Base-by-base conservation (phyloP, 2,329 filamentous ascomycete species). In the Ophiostoma sp. region DNA sequence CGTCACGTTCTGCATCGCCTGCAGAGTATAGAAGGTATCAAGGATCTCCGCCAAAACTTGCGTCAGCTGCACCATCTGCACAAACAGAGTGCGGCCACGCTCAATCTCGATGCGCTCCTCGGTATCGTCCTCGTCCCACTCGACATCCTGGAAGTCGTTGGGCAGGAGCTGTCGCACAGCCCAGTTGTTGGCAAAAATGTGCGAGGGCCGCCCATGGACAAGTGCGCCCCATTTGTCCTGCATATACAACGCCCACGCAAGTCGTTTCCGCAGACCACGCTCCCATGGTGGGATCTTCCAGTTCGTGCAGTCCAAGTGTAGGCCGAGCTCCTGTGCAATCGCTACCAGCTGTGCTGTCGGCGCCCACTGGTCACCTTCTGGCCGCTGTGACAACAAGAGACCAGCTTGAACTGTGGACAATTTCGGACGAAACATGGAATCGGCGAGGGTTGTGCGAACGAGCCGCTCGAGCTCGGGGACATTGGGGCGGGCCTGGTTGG, bases 151-250 rank as follows among this genome's bases (percentile, higher is more conserved):
- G 77, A 94, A 94, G 80, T 95, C 92, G 73, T 90, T 88, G 63
- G 85, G 81, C 4, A 84, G 86, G n/a, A 93, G 86, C 7, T 85
- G 80, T 73, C 87, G 86, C 6, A 97, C 93, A 1, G 91, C 93
- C 94, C 94, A 97, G 80, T 97, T 89, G 64, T 85, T 83, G 25
- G 84, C 81, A 76, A 88, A 87, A 55, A 90, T 88, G 76, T 97
- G 94, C 4, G 93, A 96, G 0, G 94, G 94, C 12, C 94, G 90
- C 64, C 94, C 94, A 78, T 97, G 93, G 31, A 96, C 91, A 25
- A 97, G 85, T 1, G 94, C 91, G 19, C 92, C 93, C 94, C 94
- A 97, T 81, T 88, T 82, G 76, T 92, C 90, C 78, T 91, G 89
- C 84, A 90, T 89, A 75, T 87, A 91, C 0, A 91, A 79, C 1